These are phyloP conservation scores for Colletotrichum lupini DNA, from an alignment of 2,329 filamentous ascomycete genomes.

Conservation along the genomic window DNA sequence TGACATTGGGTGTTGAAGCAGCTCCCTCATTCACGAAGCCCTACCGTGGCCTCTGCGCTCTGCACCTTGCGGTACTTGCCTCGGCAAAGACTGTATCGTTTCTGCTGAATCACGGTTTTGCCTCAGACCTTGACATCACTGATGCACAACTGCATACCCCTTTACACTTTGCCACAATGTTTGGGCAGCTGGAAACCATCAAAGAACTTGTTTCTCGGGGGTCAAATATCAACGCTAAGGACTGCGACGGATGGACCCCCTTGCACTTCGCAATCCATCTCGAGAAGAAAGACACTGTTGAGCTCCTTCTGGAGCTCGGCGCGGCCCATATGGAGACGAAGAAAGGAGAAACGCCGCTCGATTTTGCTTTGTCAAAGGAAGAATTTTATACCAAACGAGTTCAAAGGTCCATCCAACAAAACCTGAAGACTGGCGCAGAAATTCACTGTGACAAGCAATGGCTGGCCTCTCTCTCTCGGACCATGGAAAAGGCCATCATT, in stretches of 20 bases:
- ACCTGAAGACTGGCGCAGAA: neutral
- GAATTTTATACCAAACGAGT: neutral
- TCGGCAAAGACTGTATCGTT: neutral
- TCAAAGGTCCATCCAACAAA: too few species aligned
- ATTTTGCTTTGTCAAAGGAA: neutral
- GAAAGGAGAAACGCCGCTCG: neutral
- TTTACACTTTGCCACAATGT: neutral
- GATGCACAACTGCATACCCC: neutral
- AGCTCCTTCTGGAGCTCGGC: conserved; percentile 7
- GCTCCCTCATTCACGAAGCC: too few species aligned
- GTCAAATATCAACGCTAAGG: neutral
- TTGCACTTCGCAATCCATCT: neutral
- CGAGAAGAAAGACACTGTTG: neutral
- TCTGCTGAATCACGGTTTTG: neutral
- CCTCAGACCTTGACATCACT: neutral
- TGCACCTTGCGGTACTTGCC: conserved; percentile 3
- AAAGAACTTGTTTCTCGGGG: neutral
- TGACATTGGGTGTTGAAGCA: neutral
- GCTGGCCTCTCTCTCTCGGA: neutral
- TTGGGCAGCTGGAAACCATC: neutral
- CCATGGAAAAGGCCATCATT: conserved; percentile 5
- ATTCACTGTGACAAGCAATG: neutral
- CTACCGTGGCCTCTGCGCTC: neutral
- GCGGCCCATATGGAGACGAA: neutral
- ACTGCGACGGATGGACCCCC: neutral